Percentiles rank a stretch among this genome's conserved stretches.
These are phyloP conservation scores for Westerdykella aurantiaca DNA, from an alignment of 2,329 filamentous ascomycete genomes.

Conservation along the genomic window DNA sequence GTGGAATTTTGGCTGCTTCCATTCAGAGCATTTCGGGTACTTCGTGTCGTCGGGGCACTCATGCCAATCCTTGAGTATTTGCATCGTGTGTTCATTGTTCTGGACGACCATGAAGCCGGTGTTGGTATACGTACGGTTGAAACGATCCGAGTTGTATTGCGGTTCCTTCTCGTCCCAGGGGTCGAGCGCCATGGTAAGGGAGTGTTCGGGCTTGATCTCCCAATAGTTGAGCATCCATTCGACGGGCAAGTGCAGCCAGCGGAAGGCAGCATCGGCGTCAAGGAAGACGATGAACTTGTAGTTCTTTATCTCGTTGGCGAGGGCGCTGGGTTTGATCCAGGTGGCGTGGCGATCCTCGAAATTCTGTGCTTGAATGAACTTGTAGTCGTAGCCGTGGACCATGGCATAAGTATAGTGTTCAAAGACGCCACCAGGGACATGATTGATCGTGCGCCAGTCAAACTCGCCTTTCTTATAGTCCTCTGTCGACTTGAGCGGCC, in stretches of 20 bases:
- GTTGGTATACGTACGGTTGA: slow-evolving; percentile 44
- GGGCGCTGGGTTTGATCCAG: slow-evolving; percentile 44
- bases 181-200: slow-evolving; percentile 44
- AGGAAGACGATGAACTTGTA: slow-evolving; percentile 46
- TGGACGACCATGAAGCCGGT: slow-evolving; percentile 52
- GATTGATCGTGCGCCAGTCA: slow-evolving; percentile 34
- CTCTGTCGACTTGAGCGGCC: slow-evolving; percentile 28
- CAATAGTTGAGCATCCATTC: slow-evolving; percentile 50
- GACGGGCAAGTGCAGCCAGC: slow-evolving; percentile 43
- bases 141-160: slow-evolving; percentile 39
- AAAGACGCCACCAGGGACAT: slow-evolving; percentile 34
- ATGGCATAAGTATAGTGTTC: slow-evolving; percentile 38
- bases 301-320: slow-evolving; percentile 33
- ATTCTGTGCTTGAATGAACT: slow-evolving; percentile 40
- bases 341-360: slow-evolving; percentile 41
- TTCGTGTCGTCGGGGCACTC: slow-evolving; percentile 33
- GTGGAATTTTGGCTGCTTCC: slow-evolving; percentile 35
- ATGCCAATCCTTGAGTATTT: slow-evolving; percentile 48
- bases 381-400: slow-evolving; percentile 48
- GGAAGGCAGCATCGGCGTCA: slow-evolving; percentile 45
- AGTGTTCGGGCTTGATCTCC: slow-evolving; percentile 40
- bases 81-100: slow-evolving; percentile 45
- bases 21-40: slow-evolving; percentile 34
- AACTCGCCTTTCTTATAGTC: slow-evolving; percentile 27
- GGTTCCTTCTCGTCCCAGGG: slow-evolving; percentile 33